Base-by-base conservation (phyloP, 2,329 filamentous ascomycete genomes). In the Zymoseptoria brevis region DNA sequence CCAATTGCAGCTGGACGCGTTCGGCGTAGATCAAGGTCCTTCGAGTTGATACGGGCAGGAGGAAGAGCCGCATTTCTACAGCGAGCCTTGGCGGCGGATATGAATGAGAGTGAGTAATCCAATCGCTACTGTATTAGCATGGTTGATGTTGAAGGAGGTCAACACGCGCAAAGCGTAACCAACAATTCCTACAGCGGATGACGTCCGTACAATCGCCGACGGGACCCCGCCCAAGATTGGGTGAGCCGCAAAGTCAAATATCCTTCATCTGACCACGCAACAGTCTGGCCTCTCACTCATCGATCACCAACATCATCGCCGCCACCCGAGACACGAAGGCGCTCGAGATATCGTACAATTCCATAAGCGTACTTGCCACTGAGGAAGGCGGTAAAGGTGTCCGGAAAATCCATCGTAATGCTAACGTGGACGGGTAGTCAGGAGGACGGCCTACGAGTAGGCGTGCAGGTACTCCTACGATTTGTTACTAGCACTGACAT, bases 21-120 rank as follows among this genome's bases (percentile, higher is more conserved):
- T 96, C 89, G 75, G 90, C 95, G 79, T 96, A 97, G 69, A 99
- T 85, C 63, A 99, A 84, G 55, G 90, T 92, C 70, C 92, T 88
- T 71, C 89, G 85, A 66, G 91, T 96, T 60, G 93, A 96, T 69
- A 99, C 87, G 63, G 94, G 94, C 59, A 99, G 83, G 64, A 99
- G 86, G 77, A 91, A 96, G 75, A 99, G 83, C 73, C 91, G 89
- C 94, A 99, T 97, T 13, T 51, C 61, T 54, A 57, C 49, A 56
- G 52, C 16, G 19, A 26, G 16, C 35, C 16, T 45, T 45, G 13
- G 35, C 35, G 35, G 35, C 35, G 35, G 35, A 45, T 45, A n/a
- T 45, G 13, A 45, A 45, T 45, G 35, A 45, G 13, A 13, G 35
- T 16, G 35, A n/a, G 35, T 16, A n/a, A 16, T 6, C n/a, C 35